phyloP scores from a whole-genome alignment of 495 filamentous ascomycete species.

The Cryomyces antarcticus region DNA sequence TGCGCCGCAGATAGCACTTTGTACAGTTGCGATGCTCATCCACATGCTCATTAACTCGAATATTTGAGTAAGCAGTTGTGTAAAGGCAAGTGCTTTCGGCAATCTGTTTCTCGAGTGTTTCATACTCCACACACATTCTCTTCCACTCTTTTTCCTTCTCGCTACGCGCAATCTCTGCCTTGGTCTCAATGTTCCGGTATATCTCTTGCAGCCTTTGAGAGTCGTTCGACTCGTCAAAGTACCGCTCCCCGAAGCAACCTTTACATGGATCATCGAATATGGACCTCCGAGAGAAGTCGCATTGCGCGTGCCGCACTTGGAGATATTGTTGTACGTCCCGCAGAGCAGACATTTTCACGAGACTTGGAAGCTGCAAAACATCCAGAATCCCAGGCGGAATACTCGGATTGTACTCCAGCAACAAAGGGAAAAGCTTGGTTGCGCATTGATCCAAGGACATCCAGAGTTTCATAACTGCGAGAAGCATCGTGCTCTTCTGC shows the following conservation, averaged over 20 bases:
- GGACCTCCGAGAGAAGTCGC: constrained; percentile 6
- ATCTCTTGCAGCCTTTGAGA: constrained; percentile 11
- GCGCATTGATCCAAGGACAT: constrained; percentile 20
- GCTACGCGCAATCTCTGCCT: constrained; percentile 6
- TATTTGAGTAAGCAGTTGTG: constrained; percentile 1
- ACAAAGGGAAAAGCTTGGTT: constrained; percentile 14
- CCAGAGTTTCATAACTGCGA: constrained; percentile 26
- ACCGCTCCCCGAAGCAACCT: constrained; percentile 26
- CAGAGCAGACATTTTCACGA: constrained; percentile 27
- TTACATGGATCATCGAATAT: constrained; percentile 24
- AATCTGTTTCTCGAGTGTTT: constrained; percentile 19
- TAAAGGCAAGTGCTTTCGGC: constrained; percentile 12
- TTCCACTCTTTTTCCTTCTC: constrained; percentile 23
- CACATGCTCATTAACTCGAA: constrained; percentile 3
- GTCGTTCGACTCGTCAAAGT: constrained; percentile 17
- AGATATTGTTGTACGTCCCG: constrained; percentile 28
- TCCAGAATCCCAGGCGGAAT: constrained; percentile 28
- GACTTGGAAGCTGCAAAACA: constrained; percentile 24
- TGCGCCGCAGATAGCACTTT: constrained; percentile 14
- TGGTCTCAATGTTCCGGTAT: constrained; percentile 15
- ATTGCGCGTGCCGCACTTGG: constrained; percentile 10
- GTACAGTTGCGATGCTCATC: constrained; percentile 16
- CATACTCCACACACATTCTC: constrained; percentile 17
- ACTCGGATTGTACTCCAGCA: constrained; percentile 18
- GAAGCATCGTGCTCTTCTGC: constrained; percentile 24